Base-by-base conservation (phyloP, 352 stramenopile genomes). In the Aphanomyces astaci region DNA sequence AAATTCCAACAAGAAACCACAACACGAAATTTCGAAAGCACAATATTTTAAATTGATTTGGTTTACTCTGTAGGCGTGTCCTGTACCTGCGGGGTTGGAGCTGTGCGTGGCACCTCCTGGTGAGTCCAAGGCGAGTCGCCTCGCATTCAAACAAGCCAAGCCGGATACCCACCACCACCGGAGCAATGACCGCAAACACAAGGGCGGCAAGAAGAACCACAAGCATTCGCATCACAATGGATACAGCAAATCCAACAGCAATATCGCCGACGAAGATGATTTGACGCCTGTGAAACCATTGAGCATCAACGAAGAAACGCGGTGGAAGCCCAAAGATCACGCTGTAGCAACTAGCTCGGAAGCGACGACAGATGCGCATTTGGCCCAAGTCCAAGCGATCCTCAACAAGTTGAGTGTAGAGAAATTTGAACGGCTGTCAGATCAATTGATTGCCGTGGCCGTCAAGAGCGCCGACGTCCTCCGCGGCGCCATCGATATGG, bases 381-480 rank as follows among this genome's bases (percentile, higher is more conserved):
- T 97, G 46, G 87, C 89, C 71, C 87, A 95, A 70, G 90, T 89
- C 33, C 89, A 96, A 60, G 72, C 95, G 36, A 96, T 98, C 60
- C 75, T 98, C 22, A 98, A 98, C 86, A 98, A 98, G 79, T 81
- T 99, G 46, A 98, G 92, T 49, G 87, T 98, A 33, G 97, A 98
- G 49, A 98, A 98, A 67, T 98, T 99, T 59, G 91, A 98, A 63
- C 97, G 97, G 71, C 78, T 99, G 30, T 98, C 89, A 24, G 79
- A 92, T 48, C 80, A 92, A 49, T 89, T 98, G 33, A 92, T 98
- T 69, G 76, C 89, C 11, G 90, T 97, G 43, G 91, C 89, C 4
- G 93, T 98, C 66, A 85, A 79, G 17, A 81, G 79, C 33, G 66
- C 89, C 9, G 84, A 90, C 19, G 82, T 95, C 19, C 72, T 98